These are phyloP conservation scores for Berberis thunbergii DNA, from an alignment of 164 flowering plant species.

Conservation along the genomic window DNA sequence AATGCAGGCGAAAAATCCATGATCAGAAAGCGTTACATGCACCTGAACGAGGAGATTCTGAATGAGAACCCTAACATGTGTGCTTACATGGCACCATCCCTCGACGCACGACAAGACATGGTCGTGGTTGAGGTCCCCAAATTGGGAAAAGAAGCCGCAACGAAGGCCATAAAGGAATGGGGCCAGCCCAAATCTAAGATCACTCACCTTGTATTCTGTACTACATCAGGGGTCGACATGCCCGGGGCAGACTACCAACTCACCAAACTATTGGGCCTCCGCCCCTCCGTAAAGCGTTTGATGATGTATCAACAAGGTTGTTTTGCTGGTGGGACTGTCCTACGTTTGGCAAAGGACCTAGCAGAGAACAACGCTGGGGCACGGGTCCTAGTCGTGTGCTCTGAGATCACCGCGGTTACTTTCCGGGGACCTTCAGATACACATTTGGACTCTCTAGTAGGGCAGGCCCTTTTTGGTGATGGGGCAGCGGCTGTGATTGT, in stretches of 20 bases:
- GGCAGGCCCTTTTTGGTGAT: conserved; percentile 3
- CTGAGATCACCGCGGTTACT: conserved; percentile 1
- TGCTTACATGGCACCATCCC: conserved; percentile 6
- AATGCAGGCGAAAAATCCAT: conserved; percentile 9
- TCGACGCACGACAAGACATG: conserved; percentile 8
- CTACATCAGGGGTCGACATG: conserved; percentile 6
- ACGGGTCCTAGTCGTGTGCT: conserved; percentile 4
- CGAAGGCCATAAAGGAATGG: conserved; percentile 4
- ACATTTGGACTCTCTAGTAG: conserved; percentile 2
- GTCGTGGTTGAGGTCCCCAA: conserved; percentile 2
- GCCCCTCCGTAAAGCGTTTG: background rate
- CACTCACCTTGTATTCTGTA: conserved; percentile 5
- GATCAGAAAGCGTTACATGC: conserved; percentile 2
- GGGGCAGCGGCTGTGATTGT: conserved; percentile 6
- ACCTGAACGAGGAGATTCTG: conserved; percentile 1
- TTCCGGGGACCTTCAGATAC: background rate
- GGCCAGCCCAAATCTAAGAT: background rate
- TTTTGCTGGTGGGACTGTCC: conserved; percentile 6
- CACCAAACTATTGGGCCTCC: conserved; percentile 1
- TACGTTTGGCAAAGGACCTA: conserved; percentile 4
- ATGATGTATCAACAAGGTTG: conserved; percentile 9
- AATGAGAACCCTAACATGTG: conserved; percentile 5
- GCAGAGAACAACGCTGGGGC: conserved; percentile 5
- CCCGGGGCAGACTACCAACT: conserved; percentile 7
- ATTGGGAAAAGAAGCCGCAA: conserved; percentile 1